Percentiles rank a stretch among this genome's conserved stretches.
phyloP scores from a whole-genome alignment of 768 basidiomycete species.

The Lanmaoa rubissima region DNA sequence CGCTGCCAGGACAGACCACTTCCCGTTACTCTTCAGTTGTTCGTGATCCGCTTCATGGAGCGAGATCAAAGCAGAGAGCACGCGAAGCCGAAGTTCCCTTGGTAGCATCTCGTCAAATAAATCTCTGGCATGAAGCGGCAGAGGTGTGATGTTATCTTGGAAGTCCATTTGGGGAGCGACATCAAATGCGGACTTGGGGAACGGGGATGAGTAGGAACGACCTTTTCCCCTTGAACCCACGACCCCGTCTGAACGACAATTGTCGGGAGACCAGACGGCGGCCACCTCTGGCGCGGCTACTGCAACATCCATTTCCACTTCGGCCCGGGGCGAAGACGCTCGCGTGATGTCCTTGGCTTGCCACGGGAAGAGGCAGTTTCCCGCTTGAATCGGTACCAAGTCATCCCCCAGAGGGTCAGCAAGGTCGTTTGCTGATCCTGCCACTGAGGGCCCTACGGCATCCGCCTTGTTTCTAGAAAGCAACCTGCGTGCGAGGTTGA shows the following conservation, averaged over 20 bases:
- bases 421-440: slow-evolving; percentile 4
- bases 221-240: slow-evolving; percentile 44
- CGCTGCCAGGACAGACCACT: slow-evolving; percentile 64
- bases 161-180: slow-evolving; percentile 46
- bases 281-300: slow-evolving; percentile 2
- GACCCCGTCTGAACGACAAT: slow-evolving; percentile 17
- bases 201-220: slow-evolving; percentile 64
- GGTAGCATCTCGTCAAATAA: slow-evolving; percentile 73
- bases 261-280: slow-evolving; percentile 16
- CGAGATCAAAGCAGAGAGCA: slow-evolving; percentile 54
- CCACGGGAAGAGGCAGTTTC: slow-evolving; percentile 45
- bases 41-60: slow-evolving; percentile 60
- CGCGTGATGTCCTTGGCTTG: slow-evolving; percentile 32
- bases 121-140: slow-evolving; percentile 44
- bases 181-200: slow-evolving; percentile 61
- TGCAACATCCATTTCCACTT: slow-evolving; percentile 12
- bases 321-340: slow-evolving; percentile 11
- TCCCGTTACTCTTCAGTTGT: slow-evolving; percentile 40
- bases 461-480: slow-evolving; percentile 43
- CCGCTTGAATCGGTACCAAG: slow-evolving; percentile 27
- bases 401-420: slow-evolving; percentile 13
- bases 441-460: slow-evolving; percentile 8
- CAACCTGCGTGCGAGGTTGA: slow-evolving; percentile 56
- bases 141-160: slow-evolving; percentile 50
- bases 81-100: slow-evolving; percentile 61